Conservation (phyloP, 306 rosid genomes). For the Citrullus mucosospermus region DNA sequence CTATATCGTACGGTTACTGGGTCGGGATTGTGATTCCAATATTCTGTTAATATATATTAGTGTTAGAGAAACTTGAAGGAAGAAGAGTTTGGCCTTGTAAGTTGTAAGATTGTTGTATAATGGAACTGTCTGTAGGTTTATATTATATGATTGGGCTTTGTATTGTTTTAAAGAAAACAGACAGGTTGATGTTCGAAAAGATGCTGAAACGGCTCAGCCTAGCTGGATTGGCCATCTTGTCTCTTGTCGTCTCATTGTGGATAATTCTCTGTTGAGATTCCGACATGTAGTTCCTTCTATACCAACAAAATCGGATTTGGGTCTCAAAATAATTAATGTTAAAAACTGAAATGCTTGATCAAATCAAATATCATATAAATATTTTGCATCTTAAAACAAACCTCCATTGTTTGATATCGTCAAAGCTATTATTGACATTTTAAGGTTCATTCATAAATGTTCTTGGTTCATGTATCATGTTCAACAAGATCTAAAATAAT, state of each 20-base stretch:
- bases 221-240: neutral
- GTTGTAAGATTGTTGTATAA: neutral
- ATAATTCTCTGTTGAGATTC: neutral
- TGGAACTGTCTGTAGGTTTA: neutral
- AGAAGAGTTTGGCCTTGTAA: neutral
- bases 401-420: neutral
- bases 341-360: neutral
- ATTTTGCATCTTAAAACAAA: neutral
- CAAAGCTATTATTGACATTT: neutral
- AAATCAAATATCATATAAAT: neutral
- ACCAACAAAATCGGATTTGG: neutral
- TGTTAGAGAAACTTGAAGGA: slow-evolving; percentile 3
- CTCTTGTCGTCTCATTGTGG: neutral
- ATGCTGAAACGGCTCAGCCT: neutral
- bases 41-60: slow-evolving; percentile 20
- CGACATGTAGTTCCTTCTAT: neutral
- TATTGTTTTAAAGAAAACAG: neutral
- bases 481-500: neutral
- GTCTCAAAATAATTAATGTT: neutral
- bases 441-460: neutral
- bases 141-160: neutral
- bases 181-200: neutral
- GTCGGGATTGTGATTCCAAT: slow-evolving; percentile 13
- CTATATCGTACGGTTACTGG: neutral
- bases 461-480: neutral